These are phyloP conservation scores for Pleurotus tuoliensis DNA, from an alignment of 768 basidiomycete genomes.

Conservation along the genomic window DNA sequence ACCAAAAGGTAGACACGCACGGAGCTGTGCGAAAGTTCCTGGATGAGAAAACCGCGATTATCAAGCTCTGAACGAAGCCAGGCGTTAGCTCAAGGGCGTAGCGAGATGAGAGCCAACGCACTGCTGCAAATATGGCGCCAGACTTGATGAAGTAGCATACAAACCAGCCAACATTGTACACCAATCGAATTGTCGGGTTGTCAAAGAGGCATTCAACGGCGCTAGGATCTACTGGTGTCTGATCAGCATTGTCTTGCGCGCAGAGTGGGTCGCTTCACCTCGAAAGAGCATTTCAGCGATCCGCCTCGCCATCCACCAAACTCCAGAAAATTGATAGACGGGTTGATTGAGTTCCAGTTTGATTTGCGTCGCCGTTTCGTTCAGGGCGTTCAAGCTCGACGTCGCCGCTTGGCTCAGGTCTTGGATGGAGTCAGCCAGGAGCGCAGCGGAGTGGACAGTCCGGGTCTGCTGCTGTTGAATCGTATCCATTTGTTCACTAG, in stretches of 20 bases:
- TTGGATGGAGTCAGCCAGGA: neutral
- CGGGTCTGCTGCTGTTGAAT: slow-evolving; percentile 1
- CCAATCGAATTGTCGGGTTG: neutral
- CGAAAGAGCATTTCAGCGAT: neutral
- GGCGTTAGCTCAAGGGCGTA: neutral
- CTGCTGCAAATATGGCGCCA: neutral
- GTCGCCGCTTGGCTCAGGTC: neutral
- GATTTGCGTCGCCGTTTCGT: neutral
- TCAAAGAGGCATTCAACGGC: neutral
- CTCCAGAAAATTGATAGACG: neutral
- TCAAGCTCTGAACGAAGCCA: neutral
- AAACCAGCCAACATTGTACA: neutral
- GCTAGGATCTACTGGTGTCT: neutral
- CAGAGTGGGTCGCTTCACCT: neutral
- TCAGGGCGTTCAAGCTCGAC: neutral
- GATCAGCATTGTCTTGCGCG: too few relatives aligned
- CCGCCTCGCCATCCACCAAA: neutral
- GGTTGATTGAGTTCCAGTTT: neutral
- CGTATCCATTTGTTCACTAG: neutral
- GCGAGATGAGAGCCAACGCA: neutral
- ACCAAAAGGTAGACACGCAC: too few relatives aligned
- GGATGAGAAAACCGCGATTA: neutral
- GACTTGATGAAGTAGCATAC: neutral
- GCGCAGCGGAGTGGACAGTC: neutral
- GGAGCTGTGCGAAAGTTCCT: neutral